Percentiles rank a stretch among this genome's conserved stretches.
phyloP scores from a whole-genome alignment of 306 rosid species.

The Prunus mongolica region DNA sequence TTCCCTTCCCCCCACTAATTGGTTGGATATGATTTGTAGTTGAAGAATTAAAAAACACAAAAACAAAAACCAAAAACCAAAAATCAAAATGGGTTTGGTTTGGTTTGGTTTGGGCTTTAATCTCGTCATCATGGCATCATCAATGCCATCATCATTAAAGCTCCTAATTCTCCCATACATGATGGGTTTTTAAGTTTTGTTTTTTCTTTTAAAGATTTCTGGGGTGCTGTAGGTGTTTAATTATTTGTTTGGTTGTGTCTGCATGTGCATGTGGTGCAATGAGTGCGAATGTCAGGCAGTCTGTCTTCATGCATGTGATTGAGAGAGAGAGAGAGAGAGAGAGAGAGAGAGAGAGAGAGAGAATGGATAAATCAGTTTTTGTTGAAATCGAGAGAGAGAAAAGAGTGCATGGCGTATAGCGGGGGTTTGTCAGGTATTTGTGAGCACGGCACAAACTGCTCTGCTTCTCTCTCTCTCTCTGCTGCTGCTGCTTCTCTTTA shows the following conservation, averaged over 20 bases:
- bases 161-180: not conserved
- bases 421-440: slow-evolving; percentile 51
- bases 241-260: slow-evolving; percentile 24
- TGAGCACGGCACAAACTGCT: slow-evolving; percentile 15
- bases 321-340: slow-evolving; percentile 48
- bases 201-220: not conserved
- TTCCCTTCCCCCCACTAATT: slow-evolving; percentile 32
- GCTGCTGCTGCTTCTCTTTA: not conserved
- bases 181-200: not conserved
- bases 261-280: slow-evolving; percentile 87
- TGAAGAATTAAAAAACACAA: slow-evolving; percentile 2
- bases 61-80: not conserved
- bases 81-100: not conserved
- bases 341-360: slow-evolving; percentile 7
- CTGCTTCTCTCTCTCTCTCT: too few species aligned
- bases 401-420: slow-evolving; percentile 46
- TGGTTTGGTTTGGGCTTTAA: slow-evolving; percentile 9
- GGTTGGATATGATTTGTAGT: slow-evolving; percentile 19
- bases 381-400: slow-evolving; percentile 39
- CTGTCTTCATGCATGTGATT: slow-evolving; percentile 76
- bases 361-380: slow-evolving; percentile 30
- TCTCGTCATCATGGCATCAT: slow-evolving; percentile 75
- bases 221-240: too few species aligned
- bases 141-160: slow-evolving; percentile 53
- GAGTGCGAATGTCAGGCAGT: slow-evolving; percentile 63